phyloP scores from a whole-genome alignment of 352 stramenopile genomes.

The Elongisporangium undulatum region DNA sequence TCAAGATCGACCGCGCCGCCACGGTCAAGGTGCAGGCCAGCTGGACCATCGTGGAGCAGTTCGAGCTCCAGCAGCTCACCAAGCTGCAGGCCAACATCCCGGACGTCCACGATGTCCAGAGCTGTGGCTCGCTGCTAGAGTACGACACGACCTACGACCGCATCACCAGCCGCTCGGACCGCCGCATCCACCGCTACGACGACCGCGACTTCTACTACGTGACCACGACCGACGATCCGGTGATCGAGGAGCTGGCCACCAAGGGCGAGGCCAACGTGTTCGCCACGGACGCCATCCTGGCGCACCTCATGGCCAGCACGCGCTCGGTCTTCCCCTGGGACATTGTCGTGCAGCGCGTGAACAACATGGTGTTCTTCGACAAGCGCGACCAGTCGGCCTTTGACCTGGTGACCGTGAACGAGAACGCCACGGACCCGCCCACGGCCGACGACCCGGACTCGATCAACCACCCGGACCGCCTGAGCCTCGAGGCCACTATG shows the following conservation, averaged over 20 bases:
- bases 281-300: slow-evolving; percentile 95
- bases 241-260: slow-evolving; percentile 93
- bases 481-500: slow-evolving; percentile 96
- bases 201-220: slow-evolving; percentile 96
- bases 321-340: slow-evolving; percentile 98
- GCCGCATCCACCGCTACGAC: slow-evolving; percentile 72
- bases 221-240: slow-evolving; percentile 95
- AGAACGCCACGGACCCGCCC: slow-evolving; percentile 93
- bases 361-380: slow-evolving; percentile 97
- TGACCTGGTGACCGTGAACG: slow-evolving; percentile 94
- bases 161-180: slow-evolving; percentile 83
- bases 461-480: slow-evolving; percentile 95
- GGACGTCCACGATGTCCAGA: slow-evolving; percentile 88
- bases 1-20: slow-evolving; percentile 78
- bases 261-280: slow-evolving; percentile 92
- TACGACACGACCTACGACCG: slow-evolving; percentile 96
- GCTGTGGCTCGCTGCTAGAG: slow-evolving; percentile 92
- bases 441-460: slow-evolving; percentile 77
- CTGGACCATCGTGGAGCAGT: slow-evolving; percentile 94
- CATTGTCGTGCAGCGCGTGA: slow-evolving; percentile 90
- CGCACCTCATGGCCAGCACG: slow-evolving; percentile 95
- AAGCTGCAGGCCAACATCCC: slow-evolving; percentile 92
- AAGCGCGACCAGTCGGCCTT: slow-evolving; percentile 95
- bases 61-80: slow-evolving; percentile 94
- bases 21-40: slow-evolving; percentile 90